phyloP scores from a whole-genome alignment of 495 filamentous ascomycete genomes.

The Parathielavia appendiculata region DNA sequence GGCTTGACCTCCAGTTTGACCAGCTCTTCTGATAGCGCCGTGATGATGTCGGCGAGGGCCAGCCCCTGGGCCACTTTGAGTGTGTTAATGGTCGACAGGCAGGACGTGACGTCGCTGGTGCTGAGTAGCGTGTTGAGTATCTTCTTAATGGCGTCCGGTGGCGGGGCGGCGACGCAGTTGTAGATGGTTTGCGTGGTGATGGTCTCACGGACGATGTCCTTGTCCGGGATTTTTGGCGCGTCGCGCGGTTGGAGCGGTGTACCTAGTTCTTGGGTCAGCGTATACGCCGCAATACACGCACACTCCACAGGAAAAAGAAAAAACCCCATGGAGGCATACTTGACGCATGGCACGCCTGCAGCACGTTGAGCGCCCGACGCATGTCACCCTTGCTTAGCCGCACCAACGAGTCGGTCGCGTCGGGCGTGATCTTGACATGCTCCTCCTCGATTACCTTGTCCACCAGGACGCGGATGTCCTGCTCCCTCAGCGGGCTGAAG shows the following conservation, averaged over 20 bases:
- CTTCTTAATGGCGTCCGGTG: slow-evolving; percentile 78
- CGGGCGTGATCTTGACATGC: slow-evolving; percentile 70
- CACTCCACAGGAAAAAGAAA: background rate
- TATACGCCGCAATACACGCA: too few species aligned
- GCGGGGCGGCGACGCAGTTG: slow-evolving; percentile 94
- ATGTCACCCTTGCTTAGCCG: slow-evolving; percentile 91
- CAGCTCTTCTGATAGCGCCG: slow-evolving; percentile 75
- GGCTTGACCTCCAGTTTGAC: slow-evolving; percentile 76
- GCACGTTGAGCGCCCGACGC: slow-evolving; percentile 88
- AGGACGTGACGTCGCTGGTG: slow-evolving; percentile 79
- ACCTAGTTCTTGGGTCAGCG: slow-evolving; percentile 36
- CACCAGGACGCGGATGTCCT: slow-evolving; percentile 74
- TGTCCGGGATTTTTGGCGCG: slow-evolving; percentile 52
- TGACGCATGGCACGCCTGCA: slow-evolving; percentile 93
- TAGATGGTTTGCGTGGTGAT: slow-evolving; percentile 93
- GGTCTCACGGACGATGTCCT: slow-evolving; percentile 63
- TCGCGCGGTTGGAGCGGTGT: slow-evolving; percentile 66
- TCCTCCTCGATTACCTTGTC: slow-evolving; percentile 90
- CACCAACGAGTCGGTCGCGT: slow-evolving; percentile 76
- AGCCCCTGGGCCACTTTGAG: slow-evolving; percentile 84
- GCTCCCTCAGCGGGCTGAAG: slow-evolving; percentile 87
- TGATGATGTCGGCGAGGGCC: slow-evolving; percentile 89
- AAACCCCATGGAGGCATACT: slow-evolving; percentile 52
- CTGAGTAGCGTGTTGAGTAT: slow-evolving; percentile 78
- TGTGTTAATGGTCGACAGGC: slow-evolving; percentile 76